Evolutionary conservation across 805 yeast species (phyloP).

Genomic region (Kodamaea restingae): DNA sequence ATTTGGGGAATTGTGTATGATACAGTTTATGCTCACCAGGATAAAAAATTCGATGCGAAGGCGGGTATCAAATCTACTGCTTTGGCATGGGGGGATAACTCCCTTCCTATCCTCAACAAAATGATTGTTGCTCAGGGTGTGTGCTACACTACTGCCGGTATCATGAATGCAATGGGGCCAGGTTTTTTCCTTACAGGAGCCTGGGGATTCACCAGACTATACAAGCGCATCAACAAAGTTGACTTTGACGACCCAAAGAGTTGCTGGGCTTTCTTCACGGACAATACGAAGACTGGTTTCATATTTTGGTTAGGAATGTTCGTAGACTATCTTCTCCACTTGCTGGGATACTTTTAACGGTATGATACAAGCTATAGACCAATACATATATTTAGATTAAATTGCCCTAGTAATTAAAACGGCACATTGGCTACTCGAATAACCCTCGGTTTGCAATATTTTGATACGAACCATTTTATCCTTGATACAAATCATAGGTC

Average conservation of each 20-base stretch:
- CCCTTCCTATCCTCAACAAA: constrained; percentile 65
- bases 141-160: constrained; percentile 63
- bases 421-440: no score
- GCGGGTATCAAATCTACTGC: constrained; percentile 97
- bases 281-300: constrained; percentile 75
- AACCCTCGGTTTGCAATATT: no score
- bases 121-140: constrained; percentile 66
- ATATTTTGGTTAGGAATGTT: constrained; percentile 63
- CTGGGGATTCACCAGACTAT: constrained; percentile 65
- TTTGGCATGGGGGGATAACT: constrained; percentile 81
- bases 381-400: neutral
- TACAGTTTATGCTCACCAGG: constrained; percentile 97
- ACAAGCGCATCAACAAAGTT: constrained; percentile 65
- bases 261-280: constrained; percentile 79
- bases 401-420: no score
- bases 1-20: constrained; percentile 96
- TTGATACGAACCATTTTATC: no score
- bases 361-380: neutral
- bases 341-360: constrained; percentile 41
- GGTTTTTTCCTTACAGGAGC: constrained; percentile 68
- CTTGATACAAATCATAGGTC: no score
- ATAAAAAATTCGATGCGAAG: constrained; percentile 76
- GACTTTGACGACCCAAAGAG: constrained; percentile 72
- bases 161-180: constrained; percentile 78
- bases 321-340: constrained; percentile 55